phyloP scores from a whole-genome alignment of 345 rosid genomes.

The Salix viminalis region DNA sequence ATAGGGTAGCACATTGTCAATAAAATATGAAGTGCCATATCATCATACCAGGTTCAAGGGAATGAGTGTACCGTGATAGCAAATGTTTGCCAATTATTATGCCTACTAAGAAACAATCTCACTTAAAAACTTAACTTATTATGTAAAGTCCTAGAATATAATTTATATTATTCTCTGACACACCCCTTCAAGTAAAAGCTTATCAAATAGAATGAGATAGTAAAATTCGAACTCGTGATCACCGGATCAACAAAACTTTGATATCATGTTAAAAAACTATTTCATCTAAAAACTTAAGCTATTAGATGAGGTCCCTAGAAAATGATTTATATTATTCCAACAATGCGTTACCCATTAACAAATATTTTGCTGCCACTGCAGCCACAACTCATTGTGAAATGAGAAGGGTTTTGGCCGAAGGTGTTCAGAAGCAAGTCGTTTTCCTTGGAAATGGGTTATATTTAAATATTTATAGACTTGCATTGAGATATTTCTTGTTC shows the following conservation, averaged over 20 bases:
- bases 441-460: background rate
- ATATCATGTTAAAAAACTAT: too few relatives aligned
- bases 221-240: too few relatives aligned
- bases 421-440: background rate
- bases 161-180: too few relatives aligned
- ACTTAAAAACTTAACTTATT: too few relatives aligned
- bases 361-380: background rate
- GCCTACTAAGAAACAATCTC: too few relatives aligned
- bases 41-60: background rate
- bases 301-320: too few relatives aligned
- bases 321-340: too few relatives aligned
- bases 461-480: background rate
- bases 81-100: background rate
- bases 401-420: background rate
- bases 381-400: background rate
- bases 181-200: too few relatives aligned
- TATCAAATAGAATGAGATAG: too few relatives aligned
- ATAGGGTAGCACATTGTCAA: background rate
- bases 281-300: too few relatives aligned
- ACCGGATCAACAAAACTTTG: too few relatives aligned
- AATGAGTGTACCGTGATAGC: background rate
- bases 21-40: background rate
- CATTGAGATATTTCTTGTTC: background rate
- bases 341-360: background rate
- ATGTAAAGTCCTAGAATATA: accelerated